phyloP scores from a whole-genome alignment of 2,329 filamentous ascomycete species.

The Talaromyces sp. region DNA sequence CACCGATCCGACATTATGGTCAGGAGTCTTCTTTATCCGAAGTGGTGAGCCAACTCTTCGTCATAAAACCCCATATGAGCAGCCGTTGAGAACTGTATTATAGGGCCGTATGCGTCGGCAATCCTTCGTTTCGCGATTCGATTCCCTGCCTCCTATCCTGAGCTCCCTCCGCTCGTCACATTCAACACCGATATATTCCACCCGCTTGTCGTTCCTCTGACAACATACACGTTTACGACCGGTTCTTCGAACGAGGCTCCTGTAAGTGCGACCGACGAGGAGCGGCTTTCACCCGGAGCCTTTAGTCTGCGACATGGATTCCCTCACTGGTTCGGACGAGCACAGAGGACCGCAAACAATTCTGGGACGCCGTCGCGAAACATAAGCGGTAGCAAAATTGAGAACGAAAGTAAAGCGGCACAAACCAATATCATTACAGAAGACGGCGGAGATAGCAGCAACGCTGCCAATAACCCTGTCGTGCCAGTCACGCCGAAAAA shows the following conservation, averaged over 20 bases:
- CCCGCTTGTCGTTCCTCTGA: constrained; percentile 83
- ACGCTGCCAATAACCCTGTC: constrained; percentile 6
- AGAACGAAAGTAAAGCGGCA: constrained; percentile 1
- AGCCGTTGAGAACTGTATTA: constrained; percentile 4
- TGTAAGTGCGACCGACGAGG: constrained; percentile 77
- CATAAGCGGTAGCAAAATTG: constrained; percentile 37
- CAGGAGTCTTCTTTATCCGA: constrained; percentile 85
- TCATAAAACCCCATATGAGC: neutral
- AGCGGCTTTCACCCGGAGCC: constrained; percentile 78
- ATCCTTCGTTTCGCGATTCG: constrained; percentile 86
- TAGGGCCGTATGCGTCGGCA: constrained; percentile 84
- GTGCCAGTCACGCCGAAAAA: constrained; percentile 9
- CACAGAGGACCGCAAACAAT: constrained; percentile 39
- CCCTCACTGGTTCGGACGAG: constrained; percentile 77
- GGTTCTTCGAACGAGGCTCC: constrained; percentile 70
- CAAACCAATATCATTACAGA: neutral
- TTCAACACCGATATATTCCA: constrained; percentile 95
- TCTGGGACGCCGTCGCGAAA: constrained; percentile 37
- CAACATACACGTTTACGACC: constrained; percentile 90
- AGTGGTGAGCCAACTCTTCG: constrained; percentile 58
- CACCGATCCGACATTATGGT: constrained; percentile 77
- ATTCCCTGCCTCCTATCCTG: constrained; percentile 77
- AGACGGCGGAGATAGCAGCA: neutral
- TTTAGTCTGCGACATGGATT: constrained; percentile 91
- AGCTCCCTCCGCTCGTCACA: constrained; percentile 74